Percentiles rank a stretch among this genome's conserved stretches.
Evolutionary conservation across 2,329 filamentous ascomycete genomes (phyloP).

Genomic region (Alternaria viburni): DNA sequence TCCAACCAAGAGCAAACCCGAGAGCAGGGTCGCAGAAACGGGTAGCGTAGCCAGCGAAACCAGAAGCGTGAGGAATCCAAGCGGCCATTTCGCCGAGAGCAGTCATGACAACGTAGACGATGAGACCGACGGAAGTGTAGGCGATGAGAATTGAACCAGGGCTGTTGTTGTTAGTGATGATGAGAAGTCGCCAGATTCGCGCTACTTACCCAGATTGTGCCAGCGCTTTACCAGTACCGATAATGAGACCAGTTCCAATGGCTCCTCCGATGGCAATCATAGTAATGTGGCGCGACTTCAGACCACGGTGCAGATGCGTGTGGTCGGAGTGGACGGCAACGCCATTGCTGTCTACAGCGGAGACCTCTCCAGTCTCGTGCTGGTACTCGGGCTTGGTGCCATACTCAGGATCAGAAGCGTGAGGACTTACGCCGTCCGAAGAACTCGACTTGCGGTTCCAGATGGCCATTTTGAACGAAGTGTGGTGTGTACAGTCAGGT

Average conservation of each 20-base stretch:
- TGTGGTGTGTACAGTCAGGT: background rate
- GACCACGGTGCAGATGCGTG: conserved; percentile 57
- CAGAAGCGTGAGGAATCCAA: conserved; percentile 77
- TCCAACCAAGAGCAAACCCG: conserved; percentile 72
- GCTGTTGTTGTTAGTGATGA: conserved; percentile 38
- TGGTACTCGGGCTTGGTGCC: conserved; percentile 20
- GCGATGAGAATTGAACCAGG: conserved; percentile 75
- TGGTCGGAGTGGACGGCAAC: conserved; percentile 35
- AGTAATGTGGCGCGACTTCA: conserved; percentile 62
- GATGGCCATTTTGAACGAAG: conserved; percentile 29
- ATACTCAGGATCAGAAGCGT: conserved; percentile 28
- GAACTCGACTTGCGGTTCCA: conserved; percentile 37
- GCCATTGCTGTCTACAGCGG: conserved; percentile 29
- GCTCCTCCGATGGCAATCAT: conserved; percentile 78
- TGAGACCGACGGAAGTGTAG: conserved; percentile 70
- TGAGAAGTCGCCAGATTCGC: background rate
- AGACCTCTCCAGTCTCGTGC: conserved; percentile 20
- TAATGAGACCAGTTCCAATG: conserved; percentile 75
- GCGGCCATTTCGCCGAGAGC: conserved; percentile 84
- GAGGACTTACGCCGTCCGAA: conserved; percentile 36
- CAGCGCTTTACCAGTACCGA: conserved; percentile 64
- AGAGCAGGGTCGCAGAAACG: conserved; percentile 82
- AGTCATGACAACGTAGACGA: conserved; percentile 84
- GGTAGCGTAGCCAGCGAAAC: conserved; percentile 81
- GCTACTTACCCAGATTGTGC: conserved; percentile 52